phyloP scores from a whole-genome alignment of 78 protist species.

The Speleostelium caveatum region DNA sequence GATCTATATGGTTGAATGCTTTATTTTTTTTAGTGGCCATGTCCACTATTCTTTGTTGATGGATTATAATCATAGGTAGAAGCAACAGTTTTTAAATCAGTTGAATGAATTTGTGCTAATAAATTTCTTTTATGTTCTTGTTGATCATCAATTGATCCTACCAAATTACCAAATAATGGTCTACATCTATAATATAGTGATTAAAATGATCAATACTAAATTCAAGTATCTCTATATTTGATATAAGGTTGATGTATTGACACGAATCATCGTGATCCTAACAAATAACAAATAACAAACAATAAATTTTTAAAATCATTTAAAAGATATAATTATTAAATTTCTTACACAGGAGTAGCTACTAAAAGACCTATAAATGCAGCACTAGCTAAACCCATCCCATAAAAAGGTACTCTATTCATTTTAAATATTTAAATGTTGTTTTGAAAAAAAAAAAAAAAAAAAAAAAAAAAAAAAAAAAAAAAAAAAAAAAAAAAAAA shows the following conservation, averaged over 20 bases:
- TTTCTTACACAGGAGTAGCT: conserved; percentile 21
- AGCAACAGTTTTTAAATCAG: not conserved
- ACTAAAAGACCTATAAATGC: not conserved
- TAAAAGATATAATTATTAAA: not conserved
- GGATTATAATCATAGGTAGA: too few relatives aligned
- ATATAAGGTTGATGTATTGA: not conserved
- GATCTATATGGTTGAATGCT: too few relatives aligned
- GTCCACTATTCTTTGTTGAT: too few relatives aligned
- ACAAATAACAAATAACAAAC: too few relatives aligned
- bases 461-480: conserved; percentile 13
- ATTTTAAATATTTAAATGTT: conserved; percentile 1
- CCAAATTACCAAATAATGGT: conserved; percentile 13
- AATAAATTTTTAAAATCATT: too few relatives aligned
- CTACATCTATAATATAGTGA: conserved; percentile 7
- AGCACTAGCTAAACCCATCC: conserved; percentile 1
- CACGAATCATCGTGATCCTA: too few relatives aligned
- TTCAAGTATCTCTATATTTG: not conserved
- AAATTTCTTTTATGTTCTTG: conserved; percentile 6
- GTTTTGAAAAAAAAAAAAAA: conserved; percentile 7
- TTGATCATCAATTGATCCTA: conserved; percentile 20
- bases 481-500: not conserved
- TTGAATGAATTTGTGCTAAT: not conserved
- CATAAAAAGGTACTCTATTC: conserved; percentile 17
- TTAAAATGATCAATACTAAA: not conserved
- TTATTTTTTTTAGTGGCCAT: too few relatives aligned